Evolutionary conservation across 1,139 yeast species (phyloP), one percentile per base, ranked within the genome.

Genomic region (Yamadazyma triangularis): DNA sequence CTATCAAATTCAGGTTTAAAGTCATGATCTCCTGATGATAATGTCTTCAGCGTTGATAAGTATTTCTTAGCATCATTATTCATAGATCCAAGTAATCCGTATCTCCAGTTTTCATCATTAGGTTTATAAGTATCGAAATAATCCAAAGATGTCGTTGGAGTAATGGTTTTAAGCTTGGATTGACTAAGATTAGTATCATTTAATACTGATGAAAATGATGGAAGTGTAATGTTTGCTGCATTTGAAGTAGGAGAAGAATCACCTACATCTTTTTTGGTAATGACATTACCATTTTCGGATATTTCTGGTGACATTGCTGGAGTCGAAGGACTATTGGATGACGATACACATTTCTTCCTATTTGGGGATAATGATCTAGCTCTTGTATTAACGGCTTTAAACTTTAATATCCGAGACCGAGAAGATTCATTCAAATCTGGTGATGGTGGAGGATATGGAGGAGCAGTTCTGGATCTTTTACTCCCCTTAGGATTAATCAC

Each of bases 401-500:
- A 30, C 13, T 15, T 26, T 4, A 15, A 15, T 4, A 5, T 13
- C 16, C 14, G 13, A 3, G 30, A 18, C 2, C 16, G n/a, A 11
- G 9, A 23, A 8, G 24, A 24, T 3, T 21, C 13, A 11, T 22
- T 24, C 14, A 26, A 36, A 7, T 7, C 6, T 7, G 9, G 8
- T 8, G 45, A 40, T 5, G 40, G 32, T 10, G 45, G 42, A 15
- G 31, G 28, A 25, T 42, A 64, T 8, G 77, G 72, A 19, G 78
- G 78, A 4, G 77, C 77, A 4, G 78, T 71, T 47, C 70, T 57
- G 9, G 73, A 60, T 30, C 75, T 53, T 42, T 73, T 70, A 26
- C 39, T 26, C 9, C 29, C 36, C 8, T 20, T 8, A 24, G n/a
- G n/a, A 8, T 11, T 13, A 13, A 27, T 25, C 7, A 19, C 40